Evolutionary conservation across 2,329 filamentous ascomycete species (phyloP).

Genomic region (Beauveria sp.): DNA sequence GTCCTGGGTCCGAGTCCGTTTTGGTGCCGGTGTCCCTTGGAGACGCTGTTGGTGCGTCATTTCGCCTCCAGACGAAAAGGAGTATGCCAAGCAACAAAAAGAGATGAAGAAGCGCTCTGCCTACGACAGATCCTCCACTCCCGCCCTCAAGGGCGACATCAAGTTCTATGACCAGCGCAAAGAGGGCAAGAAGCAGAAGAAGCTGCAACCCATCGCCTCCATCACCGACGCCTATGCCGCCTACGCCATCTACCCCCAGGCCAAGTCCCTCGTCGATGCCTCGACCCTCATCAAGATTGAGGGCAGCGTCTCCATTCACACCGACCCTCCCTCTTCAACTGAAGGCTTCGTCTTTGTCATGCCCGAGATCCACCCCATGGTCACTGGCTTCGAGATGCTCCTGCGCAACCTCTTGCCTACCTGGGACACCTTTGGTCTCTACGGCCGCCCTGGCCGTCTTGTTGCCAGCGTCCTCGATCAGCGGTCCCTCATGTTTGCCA

Average conservation of each 20-base stretch:
- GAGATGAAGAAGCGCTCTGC: conserved; percentile 71
- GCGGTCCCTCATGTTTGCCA: conserved; percentile 93
- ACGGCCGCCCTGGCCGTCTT: conserved; percentile 79
- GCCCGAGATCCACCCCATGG: conserved; percentile 87
- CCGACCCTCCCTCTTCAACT: conserved; percentile 64
- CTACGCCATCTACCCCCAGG: conserved; percentile 92
- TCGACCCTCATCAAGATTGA: conserved; percentile 93
- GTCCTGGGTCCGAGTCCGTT: conserved; percentile 91
- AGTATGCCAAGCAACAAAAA: conserved; percentile 76
- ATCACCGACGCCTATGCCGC: conserved; percentile 86
- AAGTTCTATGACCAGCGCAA: conserved; percentile 84
- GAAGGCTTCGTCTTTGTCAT: conserved; percentile 98
- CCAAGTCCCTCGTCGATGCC: conserved; percentile 86
- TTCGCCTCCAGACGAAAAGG: conserved; percentile 87
- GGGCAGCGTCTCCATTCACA: conserved; percentile 81
- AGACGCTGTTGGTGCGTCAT: conserved; percentile 95
- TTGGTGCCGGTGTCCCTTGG: conserved; percentile 94
- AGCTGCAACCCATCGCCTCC: conserved; percentile 80
- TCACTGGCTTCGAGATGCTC: conserved; percentile 93
- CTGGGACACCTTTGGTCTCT: conserved; percentile 86
- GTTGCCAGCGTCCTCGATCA: conserved; percentile 82
- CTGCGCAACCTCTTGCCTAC: conserved; percentile 87
- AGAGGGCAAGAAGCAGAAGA: conserved; percentile 80
- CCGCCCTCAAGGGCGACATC: conserved; percentile 75
- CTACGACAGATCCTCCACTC: conserved; percentile 65